phyloP scores from a whole-genome alignment of 345 rosid species.

The Triadica sebifera region DNA sequence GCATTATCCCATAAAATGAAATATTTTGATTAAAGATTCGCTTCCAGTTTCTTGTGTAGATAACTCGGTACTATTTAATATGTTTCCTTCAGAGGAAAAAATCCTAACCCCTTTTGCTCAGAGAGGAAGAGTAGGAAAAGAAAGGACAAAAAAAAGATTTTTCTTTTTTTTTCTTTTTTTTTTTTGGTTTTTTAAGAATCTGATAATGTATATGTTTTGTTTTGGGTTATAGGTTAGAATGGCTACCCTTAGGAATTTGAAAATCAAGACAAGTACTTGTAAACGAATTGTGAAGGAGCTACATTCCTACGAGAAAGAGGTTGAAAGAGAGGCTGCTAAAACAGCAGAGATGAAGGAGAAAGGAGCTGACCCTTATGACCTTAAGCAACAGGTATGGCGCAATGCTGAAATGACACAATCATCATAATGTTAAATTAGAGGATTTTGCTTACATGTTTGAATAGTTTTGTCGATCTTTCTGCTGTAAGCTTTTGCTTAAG shows the following conservation, averaged over 20 bases:
- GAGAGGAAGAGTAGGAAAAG: neutral
- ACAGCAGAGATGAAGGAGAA: conserved; percentile 88
- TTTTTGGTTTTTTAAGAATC: too few species aligned
- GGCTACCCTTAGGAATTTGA: conserved; percentile 67
- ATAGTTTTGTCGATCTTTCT: neutral
- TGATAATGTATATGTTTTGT: neutral
- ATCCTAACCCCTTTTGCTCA: neutral
- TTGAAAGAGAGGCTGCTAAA: conserved; percentile 81
- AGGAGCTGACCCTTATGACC: conserved; percentile 90
- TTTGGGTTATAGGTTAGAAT: conserved; percentile 30
- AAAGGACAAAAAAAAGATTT: neutral
- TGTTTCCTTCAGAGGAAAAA: neutral
- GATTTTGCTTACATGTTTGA: neutral
- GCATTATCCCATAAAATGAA: neutral
- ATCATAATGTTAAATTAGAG: neutral
- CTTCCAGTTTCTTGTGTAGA: neutral
- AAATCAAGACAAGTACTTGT: conserved; percentile 77
- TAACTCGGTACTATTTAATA: neutral
- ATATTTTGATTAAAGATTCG: neutral
- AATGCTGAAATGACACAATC: neutral
- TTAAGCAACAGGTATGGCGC: conserved; percentile 77
- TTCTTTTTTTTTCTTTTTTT: too few species aligned
- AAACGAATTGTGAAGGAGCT: conserved; percentile 82
- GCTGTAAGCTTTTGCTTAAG: neutral
- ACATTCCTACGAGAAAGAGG: conserved; percentile 88